These are phyloP conservation scores for Globisporangium alternatum DNA, from an alignment of 352 stramenopile species.

Conservation along the genomic window DNA sequence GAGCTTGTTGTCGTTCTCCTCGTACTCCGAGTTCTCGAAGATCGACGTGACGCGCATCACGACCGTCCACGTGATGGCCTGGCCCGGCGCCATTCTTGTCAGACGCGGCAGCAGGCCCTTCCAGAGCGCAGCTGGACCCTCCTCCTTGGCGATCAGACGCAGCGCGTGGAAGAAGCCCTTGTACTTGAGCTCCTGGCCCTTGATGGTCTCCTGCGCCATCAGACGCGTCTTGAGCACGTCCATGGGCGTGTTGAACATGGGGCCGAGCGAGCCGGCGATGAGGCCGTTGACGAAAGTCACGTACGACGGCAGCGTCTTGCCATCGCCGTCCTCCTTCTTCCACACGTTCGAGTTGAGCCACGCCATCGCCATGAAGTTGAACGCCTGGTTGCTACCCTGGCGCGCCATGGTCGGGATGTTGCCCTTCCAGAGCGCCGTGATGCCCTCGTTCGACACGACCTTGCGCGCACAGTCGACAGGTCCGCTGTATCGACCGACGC, in stretches of 20 bases:
- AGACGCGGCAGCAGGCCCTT: constrained; percentile 96
- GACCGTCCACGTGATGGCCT: constrained; percentile 96
- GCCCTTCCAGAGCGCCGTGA: constrained; percentile 94
- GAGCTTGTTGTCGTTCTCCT: constrained; percentile 52
- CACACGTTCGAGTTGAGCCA: constrained; percentile 92
- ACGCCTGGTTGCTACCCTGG: constrained; percentile 97
- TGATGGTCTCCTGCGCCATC: constrained; percentile 88
- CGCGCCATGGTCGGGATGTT: constrained; percentile 95
- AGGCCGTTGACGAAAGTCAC: constrained; percentile 94
- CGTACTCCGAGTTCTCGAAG: constrained; percentile 74
- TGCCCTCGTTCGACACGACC: constrained; percentile 92
- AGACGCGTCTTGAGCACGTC: constrained; percentile 96
- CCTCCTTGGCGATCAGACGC: constrained; percentile 92
- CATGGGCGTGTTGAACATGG: constrained; percentile 87
- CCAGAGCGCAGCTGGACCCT: constrained; percentile 93
- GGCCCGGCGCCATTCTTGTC: constrained; percentile 94
- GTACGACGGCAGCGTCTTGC: constrained; percentile 90
- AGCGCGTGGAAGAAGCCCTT: constrained; percentile 92
- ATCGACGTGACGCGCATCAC: constrained; percentile 87
- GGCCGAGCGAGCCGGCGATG: constrained; percentile 80
- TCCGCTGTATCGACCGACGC: constrained; percentile 86
- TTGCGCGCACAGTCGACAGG: constrained; percentile 92
- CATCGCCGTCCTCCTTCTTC: constrained; percentile 87
- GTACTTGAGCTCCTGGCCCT: constrained; percentile 94
- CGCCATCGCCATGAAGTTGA: constrained; percentile 96